Conservation (phyloP, 208 protist species). For the Naegleria lovaniensis region DNA sequence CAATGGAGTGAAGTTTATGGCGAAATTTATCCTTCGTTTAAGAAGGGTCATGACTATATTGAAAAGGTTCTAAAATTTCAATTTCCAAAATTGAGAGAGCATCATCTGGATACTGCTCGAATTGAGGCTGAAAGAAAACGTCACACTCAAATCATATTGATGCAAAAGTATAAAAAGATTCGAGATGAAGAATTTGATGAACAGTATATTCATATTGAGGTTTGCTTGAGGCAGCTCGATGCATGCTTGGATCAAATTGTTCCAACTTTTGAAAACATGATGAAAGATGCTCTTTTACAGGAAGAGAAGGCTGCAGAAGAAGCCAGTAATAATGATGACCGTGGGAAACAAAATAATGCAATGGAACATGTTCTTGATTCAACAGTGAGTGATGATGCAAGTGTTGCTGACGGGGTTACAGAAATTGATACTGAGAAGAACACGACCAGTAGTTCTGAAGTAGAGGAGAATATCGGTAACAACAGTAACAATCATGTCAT, state of each 20-base stretch:
- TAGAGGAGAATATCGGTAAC: too few species aligned
- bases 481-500: too few species aligned
- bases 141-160: not conserved
- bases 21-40: not conserved
- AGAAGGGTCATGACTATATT: not conserved
- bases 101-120: not conserved
- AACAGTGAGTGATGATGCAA: too few species aligned
- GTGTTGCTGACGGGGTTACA: too few species aligned
- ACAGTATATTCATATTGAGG: not conserved
- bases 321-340: not conserved
- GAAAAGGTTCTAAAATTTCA: not conserved
- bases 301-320: not conserved
- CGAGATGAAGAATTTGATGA: not conserved
- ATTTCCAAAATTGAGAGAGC: not conserved
- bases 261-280: not conserved
- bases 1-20: not conserved
- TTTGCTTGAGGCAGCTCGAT: not conserved
- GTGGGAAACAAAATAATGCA: too few species aligned
- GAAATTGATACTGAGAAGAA: too few species aligned
- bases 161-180: not conserved
- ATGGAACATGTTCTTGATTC: too few species aligned
- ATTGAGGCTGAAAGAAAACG: not conserved
- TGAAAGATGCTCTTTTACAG: not conserved
- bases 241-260: not conserved
- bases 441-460: too few species aligned